Percentiles rank a stretch among this genome's conserved stretches.
Conservation (phyloP, 495 filamentous ascomycete species). For the Glonium stellatum region DNA sequence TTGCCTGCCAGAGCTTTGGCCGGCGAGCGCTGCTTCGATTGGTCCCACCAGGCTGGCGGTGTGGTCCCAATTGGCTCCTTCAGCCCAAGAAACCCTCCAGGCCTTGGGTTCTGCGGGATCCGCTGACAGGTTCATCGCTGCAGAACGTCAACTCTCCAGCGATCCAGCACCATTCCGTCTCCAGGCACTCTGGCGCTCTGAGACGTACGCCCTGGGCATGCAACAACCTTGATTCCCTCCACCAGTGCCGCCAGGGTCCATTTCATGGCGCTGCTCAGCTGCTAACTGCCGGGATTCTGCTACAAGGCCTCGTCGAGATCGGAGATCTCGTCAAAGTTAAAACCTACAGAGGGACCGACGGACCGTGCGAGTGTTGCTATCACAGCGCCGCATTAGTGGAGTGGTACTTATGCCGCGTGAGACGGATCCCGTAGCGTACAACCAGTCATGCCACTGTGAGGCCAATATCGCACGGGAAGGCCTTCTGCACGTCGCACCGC, state of each 20-base stretch:
- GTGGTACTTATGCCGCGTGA: slow-evolving; percentile 9
- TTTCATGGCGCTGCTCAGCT: no score
- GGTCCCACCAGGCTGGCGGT: neutral
- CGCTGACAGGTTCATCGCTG: slow-evolving; percentile 4
- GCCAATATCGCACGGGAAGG: slow-evolving; percentile 21
- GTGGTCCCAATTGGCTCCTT: neutral
- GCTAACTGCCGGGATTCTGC: no score
- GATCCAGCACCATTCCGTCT: neutral
- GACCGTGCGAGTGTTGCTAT: neutral
- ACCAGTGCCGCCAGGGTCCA: no score
- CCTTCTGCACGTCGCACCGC: slow-evolving; percentile 6
- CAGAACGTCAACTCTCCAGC: no score
- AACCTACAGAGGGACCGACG: neutral
- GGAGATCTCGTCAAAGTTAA: no score
- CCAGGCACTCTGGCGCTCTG: neutral
- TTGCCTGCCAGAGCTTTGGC: neutral
- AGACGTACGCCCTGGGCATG: neutral
- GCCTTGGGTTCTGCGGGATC: neutral
- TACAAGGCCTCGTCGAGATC: no score
- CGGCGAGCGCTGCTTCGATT: neutral
- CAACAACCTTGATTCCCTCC: no score
- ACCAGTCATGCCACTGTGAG: slow-evolving; percentile 17
- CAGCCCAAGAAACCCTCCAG: neutral
- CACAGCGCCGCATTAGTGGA: neutral
- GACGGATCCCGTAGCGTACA: slow-evolving; percentile 3